Evolutionary conservation across 2,329 filamentous ascomycete species (phyloP).

Genomic region (Aureobasidium pullulans): DNA sequence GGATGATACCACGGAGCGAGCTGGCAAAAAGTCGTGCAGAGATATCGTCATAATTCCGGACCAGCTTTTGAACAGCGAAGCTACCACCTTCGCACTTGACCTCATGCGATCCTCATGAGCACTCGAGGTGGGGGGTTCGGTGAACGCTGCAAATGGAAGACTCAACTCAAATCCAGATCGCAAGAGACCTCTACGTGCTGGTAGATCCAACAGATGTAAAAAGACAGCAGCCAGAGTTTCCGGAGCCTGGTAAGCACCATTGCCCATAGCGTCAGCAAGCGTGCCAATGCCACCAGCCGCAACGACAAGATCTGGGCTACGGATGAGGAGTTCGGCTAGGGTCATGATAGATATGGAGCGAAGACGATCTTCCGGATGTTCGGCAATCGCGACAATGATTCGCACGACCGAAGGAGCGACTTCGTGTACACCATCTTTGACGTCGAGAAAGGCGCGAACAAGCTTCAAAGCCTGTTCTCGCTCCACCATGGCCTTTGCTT

Average conservation of each 20-base stretch:
- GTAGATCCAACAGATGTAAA: conserved; percentile 80
- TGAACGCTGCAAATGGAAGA: conserved; percentile 80
- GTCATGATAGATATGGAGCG: conserved; percentile 90
- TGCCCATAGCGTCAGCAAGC: conserved; percentile 83
- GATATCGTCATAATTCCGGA: conserved; percentile 81
- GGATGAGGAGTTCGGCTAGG: conserved; percentile 80
- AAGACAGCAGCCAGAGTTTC: conserved; percentile 85
- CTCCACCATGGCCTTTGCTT: conserved; percentile 94
- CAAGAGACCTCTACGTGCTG: conserved; percentile 72
- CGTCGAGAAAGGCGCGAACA: conserved; percentile 86
- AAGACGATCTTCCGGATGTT: conserved; percentile 76
- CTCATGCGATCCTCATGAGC: conserved; percentile 61
- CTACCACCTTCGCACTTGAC: conserved; percentile 85
- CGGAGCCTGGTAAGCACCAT: conserved; percentile 85
- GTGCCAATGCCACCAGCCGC: conserved; percentile 77
- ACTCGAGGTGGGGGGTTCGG: conserved; percentile 60
- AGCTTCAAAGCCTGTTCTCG: conserved; percentile 96
- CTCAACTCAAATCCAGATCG: conserved; percentile 84
- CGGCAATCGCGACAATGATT: conserved; percentile 83
- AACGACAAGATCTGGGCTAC: conserved; percentile 73
- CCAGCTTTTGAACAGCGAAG: conserved; percentile 88
- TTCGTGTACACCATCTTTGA: conserved; percentile 85
- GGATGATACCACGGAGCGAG: conserved; percentile 69
- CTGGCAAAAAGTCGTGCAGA: conserved; percentile 78
- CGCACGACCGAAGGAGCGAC: conserved; percentile 80